Conservation (phyloP, 164 flowering plant genomes). For the Saururus chinensis region DNA sequence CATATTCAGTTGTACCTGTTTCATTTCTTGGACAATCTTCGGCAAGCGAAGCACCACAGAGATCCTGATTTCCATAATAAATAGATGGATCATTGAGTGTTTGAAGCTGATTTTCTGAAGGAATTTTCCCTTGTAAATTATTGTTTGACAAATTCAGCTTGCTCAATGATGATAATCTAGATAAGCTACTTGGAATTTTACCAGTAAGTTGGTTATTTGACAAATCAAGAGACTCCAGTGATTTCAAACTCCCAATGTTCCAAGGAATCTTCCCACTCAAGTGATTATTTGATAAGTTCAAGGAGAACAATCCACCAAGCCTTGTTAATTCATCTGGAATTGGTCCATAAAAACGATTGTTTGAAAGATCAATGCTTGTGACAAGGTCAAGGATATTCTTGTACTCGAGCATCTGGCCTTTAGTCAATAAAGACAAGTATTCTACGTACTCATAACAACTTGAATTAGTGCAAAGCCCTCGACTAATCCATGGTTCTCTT, state of each 20-base stretch:
- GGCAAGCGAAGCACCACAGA: no score
- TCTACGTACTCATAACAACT: no score
- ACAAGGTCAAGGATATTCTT: background rate
- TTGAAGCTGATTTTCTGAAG: background rate
- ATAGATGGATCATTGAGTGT: no score
- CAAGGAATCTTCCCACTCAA: slow-evolving; percentile 18
- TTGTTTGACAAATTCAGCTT: slow-evolving; percentile 27
- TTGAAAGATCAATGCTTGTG: slow-evolving; percentile 22
- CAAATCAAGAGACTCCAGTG: slow-evolving; percentile 2
- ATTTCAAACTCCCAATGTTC: slow-evolving; percentile 14
- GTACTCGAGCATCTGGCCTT: slow-evolving; percentile 12
- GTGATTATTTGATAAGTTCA: slow-evolving; percentile 26
- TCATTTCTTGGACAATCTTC: no score
- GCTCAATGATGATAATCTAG: slow-evolving; percentile 7
- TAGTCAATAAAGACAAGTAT: background rate
- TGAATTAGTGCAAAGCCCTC: no score
- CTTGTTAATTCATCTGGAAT: slow-evolving; percentile 21
- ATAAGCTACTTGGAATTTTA: slow-evolving; percentile 13
- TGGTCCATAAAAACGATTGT: slow-evolving; percentile 15
- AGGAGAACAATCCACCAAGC: slow-evolving; percentile 7
- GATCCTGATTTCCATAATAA: no score
- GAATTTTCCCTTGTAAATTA: slow-evolving; percentile 20
- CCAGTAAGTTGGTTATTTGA: no score
- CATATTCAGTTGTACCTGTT: no score
- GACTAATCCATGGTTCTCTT: no score